Base-by-base conservation (phyloP, 2,329 filamentous ascomycete species). In the Pseudogymnoascus sp. region DNA sequence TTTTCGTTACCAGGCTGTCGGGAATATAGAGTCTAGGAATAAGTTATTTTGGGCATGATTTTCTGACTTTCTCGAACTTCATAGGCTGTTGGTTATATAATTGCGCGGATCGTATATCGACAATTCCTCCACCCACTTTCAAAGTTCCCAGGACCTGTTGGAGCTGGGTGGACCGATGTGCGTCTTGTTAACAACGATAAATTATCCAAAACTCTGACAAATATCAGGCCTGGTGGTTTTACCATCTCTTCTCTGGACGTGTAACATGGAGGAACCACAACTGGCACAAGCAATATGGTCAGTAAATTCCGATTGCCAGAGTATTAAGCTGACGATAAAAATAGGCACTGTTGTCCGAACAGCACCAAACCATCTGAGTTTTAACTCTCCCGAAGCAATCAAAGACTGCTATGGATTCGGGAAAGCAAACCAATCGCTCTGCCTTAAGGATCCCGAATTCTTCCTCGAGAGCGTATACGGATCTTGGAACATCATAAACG, bases 321-420 rank as follows among this genome's bases (percentile, higher is more conserved):
- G 30, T 32, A 54, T 32, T 6, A 32, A 30, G n/a, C 43, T 54
- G 28, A 54, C n/a, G 25, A 4, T 12, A 20, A 18, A 6, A 7
- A 18, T 35, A 65, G 72, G 72, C 67, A 59, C 57, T 47, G 61
- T 60, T 34, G 65, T 70, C 9, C 64, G 68, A 14, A 70, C 69
- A 16, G 67, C 63, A 16, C 68, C 69, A 0, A 68, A 69, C 41
- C 66, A 68, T 28, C 28, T 65, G 14, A 64, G 60, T 28, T 66
- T 66, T 41, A 61, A 47, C 28, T 62, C 84, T 60, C 81, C 81
- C 64, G 79, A 80, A 16, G 86, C 87, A 1, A 77, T 89, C 62
- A 66, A 66, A 50, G 58, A 84, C 35, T 85, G 87, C 65, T 85
- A 86, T 74, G 82, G 83, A 65, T 84, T 85, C 76, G 77, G 77